Evolutionary conservation across 345 rosid genomes (phyloP).

Genomic region (Pugionium dolabratum): DNA sequence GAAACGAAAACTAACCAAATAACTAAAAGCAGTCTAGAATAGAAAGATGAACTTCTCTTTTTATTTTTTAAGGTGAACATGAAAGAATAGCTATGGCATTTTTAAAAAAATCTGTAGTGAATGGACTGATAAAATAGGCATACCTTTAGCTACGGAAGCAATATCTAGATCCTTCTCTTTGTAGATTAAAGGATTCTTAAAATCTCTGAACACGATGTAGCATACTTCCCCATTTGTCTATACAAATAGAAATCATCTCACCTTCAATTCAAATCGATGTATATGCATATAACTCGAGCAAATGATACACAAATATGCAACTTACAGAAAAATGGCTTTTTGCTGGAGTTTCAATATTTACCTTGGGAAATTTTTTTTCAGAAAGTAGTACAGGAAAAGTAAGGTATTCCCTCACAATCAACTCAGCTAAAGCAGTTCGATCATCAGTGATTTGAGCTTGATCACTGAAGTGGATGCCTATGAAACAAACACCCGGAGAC

Average conservation of each 20-base stretch:
- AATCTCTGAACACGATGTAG: constrained; percentile 63
- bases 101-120: constrained; percentile 1
- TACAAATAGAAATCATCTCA: constrained; percentile 25
- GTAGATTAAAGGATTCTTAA: constrained; percentile 52
- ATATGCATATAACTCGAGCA: constrained; percentile 2
- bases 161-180: constrained; percentile 55
- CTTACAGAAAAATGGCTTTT: constrained; percentile 1
- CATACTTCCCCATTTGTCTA: constrained; percentile 55
- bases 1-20: constrained; percentile 5
- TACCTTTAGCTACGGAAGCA: constrained; percentile 66
- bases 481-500: constrained; percentile 59
- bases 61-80: constrained; percentile 8
- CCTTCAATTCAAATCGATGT: background rate
- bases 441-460: constrained; percentile 46
- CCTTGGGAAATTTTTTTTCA: constrained; percentile 59
- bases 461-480: constrained; percentile 60
- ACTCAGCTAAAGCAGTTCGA: constrained; percentile 48
- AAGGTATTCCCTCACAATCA: constrained; percentile 65
- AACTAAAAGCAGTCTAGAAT: constrained; percentile 6
- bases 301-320: constrained; percentile 8
- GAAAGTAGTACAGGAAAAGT: constrained; percentile 76
- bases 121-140: constrained; percentile 18
- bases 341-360: constrained; percentile 25
- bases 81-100: constrained; percentile 12
- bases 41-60: background rate